Base-by-base conservation (phyloP, 2,329 filamentous ascomycete genomes). In the Sclerotinia subarctica region DNA sequence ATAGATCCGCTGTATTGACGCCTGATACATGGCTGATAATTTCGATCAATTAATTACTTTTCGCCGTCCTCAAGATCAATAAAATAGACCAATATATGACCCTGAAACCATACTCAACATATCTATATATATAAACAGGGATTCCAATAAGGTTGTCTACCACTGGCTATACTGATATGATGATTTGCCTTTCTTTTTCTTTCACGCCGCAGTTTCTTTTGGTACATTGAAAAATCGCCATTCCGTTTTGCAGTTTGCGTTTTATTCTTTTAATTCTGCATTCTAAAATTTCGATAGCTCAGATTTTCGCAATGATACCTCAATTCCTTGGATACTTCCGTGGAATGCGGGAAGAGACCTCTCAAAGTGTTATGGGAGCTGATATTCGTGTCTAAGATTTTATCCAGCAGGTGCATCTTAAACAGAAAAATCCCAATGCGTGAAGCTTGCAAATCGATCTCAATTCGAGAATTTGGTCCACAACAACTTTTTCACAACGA, bases 321-420 rank as follows among this genome's bases (percentile, higher is more conserved):
- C 19, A 62, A 51, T 62, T 11, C 29, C 44, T 24, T 35, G 8
- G 44, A 35, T 51, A 24, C 10, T 42, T 38, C 32, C 32, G 21
- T 56, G 53, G 53, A 38, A 56, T 56, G 21, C 53, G 32, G 32
- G 8, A 52, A 52, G 32, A 15, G 21, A n/a, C 32, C 32, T 38
- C 19, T 7, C 53, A 7, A n/a, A 32, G 11, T 19, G 19, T 42
- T 42, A 35, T 54, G 21, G n/a, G 54, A 60, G 57, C 57, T 49
- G 44, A 60, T 47, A 49, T 60, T 35, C 44, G 35, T 60, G 46
- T 62, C 46, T 51, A 51, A 51, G 59, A 51, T 26, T 26, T 38
- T 24, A 54, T 29, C 29, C 8, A 54, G 52, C 35, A 54, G 52
- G 53, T 51, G 46, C 58, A 62, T 51, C 58, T 51, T 26, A 19